These are phyloP conservation scores for Xylariales sp. DNA, from an alignment of 2,329 filamentous ascomycete genomes.

Conservation along the genomic window DNA sequence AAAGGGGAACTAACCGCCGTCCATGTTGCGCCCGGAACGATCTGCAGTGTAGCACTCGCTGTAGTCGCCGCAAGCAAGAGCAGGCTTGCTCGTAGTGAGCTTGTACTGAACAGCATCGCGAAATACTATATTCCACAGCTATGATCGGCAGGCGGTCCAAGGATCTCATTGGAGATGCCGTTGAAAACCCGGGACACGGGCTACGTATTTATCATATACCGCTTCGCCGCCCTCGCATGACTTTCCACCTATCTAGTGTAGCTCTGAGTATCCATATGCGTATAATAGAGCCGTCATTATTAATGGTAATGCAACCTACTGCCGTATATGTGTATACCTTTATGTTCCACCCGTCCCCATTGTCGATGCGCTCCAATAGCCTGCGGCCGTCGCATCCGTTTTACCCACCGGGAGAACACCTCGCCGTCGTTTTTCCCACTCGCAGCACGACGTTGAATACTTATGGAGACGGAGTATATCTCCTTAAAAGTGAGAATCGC, in stretches of 20 bases:
- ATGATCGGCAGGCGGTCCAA: neutral
- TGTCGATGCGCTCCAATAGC: slow-evolving; percentile 35
- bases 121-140: neutral
- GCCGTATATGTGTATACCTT: slow-evolving; percentile 14
- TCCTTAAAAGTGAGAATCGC: neutral
- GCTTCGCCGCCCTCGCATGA: neutral
- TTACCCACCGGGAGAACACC: slow-evolving; percentile 25
- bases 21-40: slow-evolving; percentile 48
- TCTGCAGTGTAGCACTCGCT: slow-evolving; percentile 46
- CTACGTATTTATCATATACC: slow-evolving; percentile 28
- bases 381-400: slow-evolving; percentile 10
- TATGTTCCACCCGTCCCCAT: slow-evolving; percentile 2
- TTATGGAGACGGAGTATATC: neutral
- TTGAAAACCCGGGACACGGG: neutral
- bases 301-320: slow-evolving; percentile 16
- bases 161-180: neutral
- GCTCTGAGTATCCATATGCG: neutral
- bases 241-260: neutral
- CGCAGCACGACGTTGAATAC: neutral
- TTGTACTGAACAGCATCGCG: slow-evolving; percentile 31
- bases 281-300: slow-evolving; percentile 13
- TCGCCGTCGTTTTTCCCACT: neutral
- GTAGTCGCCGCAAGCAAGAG: slow-evolving; percentile 42
- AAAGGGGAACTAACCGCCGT: slow-evolving; percentile 42
- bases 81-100: slow-evolving; percentile 25